phyloP scores from a whole-genome alignment of 352 stramenopile genomes.

The Pythium aristosporum region DNA sequence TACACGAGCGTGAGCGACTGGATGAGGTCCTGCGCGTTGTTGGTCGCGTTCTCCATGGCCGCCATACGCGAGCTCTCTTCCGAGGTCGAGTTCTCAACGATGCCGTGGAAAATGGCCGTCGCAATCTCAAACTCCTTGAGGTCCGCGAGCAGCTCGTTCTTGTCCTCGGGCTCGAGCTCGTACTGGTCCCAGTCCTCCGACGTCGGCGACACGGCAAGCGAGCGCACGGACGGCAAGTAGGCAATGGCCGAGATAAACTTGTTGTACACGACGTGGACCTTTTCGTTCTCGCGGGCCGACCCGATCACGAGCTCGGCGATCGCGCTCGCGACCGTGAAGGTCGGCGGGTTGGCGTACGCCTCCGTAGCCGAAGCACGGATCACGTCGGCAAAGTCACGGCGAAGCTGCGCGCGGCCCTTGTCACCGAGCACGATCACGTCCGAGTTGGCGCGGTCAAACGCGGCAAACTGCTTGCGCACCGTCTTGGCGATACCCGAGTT shows the following conservation, averaged over 20 bases:
- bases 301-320: constrained; percentile 87
- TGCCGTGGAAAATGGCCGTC: constrained; percentile 92
- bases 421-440: constrained; percentile 97
- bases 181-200: constrained; percentile 89
- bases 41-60: constrained; percentile 50
- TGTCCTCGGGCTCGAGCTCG: constrained; percentile 98
- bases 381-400: constrained; percentile 67
- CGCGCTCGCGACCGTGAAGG: constrained; percentile 92
- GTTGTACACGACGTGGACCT: constrained; percentile 97
- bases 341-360: constrained; percentile 71
- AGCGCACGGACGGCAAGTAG: constrained; percentile 93
- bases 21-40: constrained; percentile 97
- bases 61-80: constrained; percentile 99
- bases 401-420: constrained; percentile 94
- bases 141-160: constrained; percentile 95
- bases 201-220: constrained; percentile 54
- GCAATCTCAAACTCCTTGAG: constrained; percentile 95
- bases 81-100: constrained; percentile 97
- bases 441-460: constrained; percentile 52
- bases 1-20: constrained; percentile 89
- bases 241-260: constrained; percentile 95
- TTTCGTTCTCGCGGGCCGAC: constrained; percentile 87
- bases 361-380: constrained; percentile 86
- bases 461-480: constrained; percentile 78
- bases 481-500: constrained; percentile 96